Evolutionary conservation across 2,329 filamentous ascomycete species (phyloP), one percentile per base, ranked within the genome.

Genomic region (Cryphonectria parasitica): DNA sequence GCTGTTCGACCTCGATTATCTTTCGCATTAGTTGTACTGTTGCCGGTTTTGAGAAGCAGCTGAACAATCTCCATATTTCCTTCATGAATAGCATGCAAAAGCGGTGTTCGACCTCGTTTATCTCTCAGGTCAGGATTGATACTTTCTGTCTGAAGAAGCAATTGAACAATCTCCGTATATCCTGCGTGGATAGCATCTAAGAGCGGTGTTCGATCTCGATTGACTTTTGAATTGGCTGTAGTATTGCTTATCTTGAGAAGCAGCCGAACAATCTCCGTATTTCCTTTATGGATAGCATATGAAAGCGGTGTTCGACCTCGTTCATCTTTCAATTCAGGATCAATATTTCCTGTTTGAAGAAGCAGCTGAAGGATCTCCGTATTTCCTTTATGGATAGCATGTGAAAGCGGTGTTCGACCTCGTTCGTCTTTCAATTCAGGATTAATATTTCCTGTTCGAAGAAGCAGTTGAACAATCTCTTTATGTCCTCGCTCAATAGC

Each of bases 191-290:
- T n/a, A n/a, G 45, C 45, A 49, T 49, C 8, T 0, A 8, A 22
- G 1, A 49, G 22, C 22, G 45, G 45, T 8, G 19, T 49, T 49
- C 22, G 19, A 49, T 3, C 2, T n/a, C n/a, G 6, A 7, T 0
- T 0, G 45, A n/a, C 19, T 11, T 22, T 8, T 2, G 2, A 0
- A 22, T n/a, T 2, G 3, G 17, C 1, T 1, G n/a, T 22, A 49
- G 10, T 8, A 2, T 22, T 0, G 45, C 17, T 22, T n/a, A 22
- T 49, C 45, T 49, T 6, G 0, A 45, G 43, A 5, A 45, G 17
- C 5, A 45, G 17, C 43, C 5, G 17, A 7, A 45, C 43, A 45
- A 39, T 39, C 36, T 39, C 36, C 36, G 4, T 39, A 45, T 22
- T 1, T 45, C 43, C 43, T 15, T 41, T 13, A 6, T n/a, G 5